phyloP scores from a whole-genome alignment of 2,329 filamentous ascomycete genomes.

The Neonectria faginata region DNA sequence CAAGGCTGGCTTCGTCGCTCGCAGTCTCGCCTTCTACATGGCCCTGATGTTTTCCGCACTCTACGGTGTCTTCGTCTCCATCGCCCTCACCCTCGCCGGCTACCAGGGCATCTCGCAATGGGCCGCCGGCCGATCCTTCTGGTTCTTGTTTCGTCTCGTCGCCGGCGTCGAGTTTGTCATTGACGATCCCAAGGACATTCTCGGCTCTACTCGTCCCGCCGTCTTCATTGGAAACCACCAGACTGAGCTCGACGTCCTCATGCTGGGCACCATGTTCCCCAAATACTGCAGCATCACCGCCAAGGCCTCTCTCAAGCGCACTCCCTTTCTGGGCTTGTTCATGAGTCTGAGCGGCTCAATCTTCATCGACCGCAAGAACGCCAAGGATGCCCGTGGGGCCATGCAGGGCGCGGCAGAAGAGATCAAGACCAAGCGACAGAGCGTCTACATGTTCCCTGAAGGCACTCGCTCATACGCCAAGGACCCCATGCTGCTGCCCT shows the following conservation, averaged over 20 bases:
- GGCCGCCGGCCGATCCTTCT: conserved; percentile 83
- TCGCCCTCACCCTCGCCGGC: conserved; percentile 77
- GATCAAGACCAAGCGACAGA: conserved; percentile 79
- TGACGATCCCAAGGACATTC: conserved; percentile 72
- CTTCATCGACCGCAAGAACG: conserved; percentile 94
- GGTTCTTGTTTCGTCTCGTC: conserved; percentile 78
- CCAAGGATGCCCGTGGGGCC: conserved; percentile 82
- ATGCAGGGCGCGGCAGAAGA: conserved; percentile 86
- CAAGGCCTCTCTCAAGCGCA: conserved; percentile 82
- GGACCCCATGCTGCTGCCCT: conserved; percentile 86
- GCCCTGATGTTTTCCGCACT: conserved; percentile 69
- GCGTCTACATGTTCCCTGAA: conserved; percentile 90
- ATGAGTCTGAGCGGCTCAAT: conserved; percentile 89
- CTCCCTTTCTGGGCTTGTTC: conserved; percentile 94
- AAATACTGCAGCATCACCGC: conserved; percentile 93
- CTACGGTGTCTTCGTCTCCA: conserved; percentile 82
- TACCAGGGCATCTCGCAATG: conserved; percentile 85
- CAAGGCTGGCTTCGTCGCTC: conserved; percentile 75
- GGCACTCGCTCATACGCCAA: conserved; percentile 91
- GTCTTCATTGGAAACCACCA: conserved; percentile 97
- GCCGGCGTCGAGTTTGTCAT: conserved; percentile 85
- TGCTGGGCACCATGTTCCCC: conserved; percentile 91
- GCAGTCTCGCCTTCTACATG: conserved; percentile 74
- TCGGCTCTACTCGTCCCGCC: conserved; percentile 78
- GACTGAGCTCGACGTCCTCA: conserved; percentile 92